These are phyloP conservation scores for Vigna hirtella DNA, from an alignment of 306 rosid species.

Conservation along the genomic window DNA sequence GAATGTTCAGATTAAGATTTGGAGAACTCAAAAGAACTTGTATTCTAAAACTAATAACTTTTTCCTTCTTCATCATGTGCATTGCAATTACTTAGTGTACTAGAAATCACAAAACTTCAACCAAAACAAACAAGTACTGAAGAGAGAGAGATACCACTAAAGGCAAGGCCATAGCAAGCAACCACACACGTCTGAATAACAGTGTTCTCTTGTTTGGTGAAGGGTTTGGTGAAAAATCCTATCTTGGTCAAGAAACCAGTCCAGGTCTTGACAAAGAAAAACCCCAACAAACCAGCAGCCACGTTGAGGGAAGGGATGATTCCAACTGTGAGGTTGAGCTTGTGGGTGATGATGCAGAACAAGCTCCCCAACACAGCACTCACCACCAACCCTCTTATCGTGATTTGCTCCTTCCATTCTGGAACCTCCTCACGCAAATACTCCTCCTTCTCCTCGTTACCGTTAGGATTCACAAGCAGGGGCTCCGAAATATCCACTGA, in stretches of 20 bases:
- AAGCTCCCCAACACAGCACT: slow-evolving; percentile 75
- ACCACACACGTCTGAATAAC: slow-evolving; percentile 98
- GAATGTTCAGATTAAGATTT: no score
- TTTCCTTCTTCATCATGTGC: no score
- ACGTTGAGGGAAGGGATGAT: slow-evolving; percentile 91
- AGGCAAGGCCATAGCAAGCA: slow-evolving; percentile 96
- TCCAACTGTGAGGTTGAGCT: slow-evolving; percentile 87
- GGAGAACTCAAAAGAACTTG: no score
- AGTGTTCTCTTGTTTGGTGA: slow-evolving; percentile 92
- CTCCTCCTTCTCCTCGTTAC: slow-evolving; percentile 8
- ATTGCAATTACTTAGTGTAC: no score
- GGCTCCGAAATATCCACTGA: slow-evolving; percentile 68
- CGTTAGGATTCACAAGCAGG: slow-evolving; percentile 40
- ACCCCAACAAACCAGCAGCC: slow-evolving; percentile 82
- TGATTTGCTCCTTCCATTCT: slow-evolving; percentile 91
- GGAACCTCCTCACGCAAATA: slow-evolving; percentile 52
- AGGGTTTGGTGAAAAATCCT: slow-evolving; percentile 66
- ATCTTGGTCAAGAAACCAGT: slow-evolving; percentile 61
- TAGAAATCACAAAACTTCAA: not conserved
- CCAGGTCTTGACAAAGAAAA: slow-evolving; percentile 90
- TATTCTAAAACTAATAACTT: no score
- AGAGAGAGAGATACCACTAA: slow-evolving; percentile 51
- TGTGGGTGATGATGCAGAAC: slow-evolving; percentile 89
- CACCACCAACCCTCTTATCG: slow-evolving; percentile 84
- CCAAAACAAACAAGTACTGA: no score